phyloP scores from a whole-genome alignment of 2,329 filamentous ascomycete species.

The Fusarium setosum region DNA sequence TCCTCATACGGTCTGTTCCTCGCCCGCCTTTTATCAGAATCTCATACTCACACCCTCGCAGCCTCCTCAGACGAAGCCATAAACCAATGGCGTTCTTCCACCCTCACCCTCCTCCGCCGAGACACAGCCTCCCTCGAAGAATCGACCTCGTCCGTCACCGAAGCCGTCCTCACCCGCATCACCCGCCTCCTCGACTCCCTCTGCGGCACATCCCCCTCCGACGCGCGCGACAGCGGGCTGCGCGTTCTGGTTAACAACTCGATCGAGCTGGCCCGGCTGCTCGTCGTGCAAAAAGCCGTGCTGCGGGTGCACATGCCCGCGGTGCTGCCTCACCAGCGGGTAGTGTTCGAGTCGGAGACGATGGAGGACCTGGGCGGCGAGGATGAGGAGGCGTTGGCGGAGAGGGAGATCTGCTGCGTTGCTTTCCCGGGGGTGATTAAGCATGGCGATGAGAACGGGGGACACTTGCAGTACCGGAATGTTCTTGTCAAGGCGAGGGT shows the following conservation, averaged over 20 bases:
- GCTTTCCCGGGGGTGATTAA: conserved; percentile 75
- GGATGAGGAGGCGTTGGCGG: conserved; percentile 65
- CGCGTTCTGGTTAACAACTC: conserved; percentile 63
- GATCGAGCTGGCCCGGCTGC: conserved; percentile 66
- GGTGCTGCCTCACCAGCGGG: conserved; percentile 62
- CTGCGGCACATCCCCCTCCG: conserved; percentile 53
- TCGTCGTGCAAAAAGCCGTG: conserved; percentile 69
- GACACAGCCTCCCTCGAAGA: conserved; percentile 59
- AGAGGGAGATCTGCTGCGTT: conserved; percentile 69
- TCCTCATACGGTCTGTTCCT: conserved; percentile 41
- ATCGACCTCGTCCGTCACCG: conserved; percentile 56
- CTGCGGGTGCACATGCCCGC: conserved; percentile 67
- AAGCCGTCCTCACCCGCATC: conserved; percentile 57
- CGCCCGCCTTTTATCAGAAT: not conserved
- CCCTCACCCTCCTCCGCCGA: conserved; percentile 68
- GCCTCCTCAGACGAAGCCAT: conserved; percentile 62
- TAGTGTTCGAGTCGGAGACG: conserved; percentile 65
- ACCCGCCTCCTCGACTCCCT: conserved; percentile 63
- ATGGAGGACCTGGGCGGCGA: conserved; percentile 77
- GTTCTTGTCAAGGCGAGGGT: conserved; percentile 75
- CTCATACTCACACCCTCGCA: conserved; percentile 10
- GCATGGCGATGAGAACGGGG: conserved; percentile 72
- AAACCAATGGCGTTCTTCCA: conserved; percentile 76
- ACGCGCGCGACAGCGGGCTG: conserved; percentile 64
- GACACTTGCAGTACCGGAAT: conserved; percentile 70